Percentiles rank a stretch among this genome's conserved stretches.
Evolutionary conservation across 257 asterid species (phyloP).

Genomic region (Orobanche coerulescens): DNA sequence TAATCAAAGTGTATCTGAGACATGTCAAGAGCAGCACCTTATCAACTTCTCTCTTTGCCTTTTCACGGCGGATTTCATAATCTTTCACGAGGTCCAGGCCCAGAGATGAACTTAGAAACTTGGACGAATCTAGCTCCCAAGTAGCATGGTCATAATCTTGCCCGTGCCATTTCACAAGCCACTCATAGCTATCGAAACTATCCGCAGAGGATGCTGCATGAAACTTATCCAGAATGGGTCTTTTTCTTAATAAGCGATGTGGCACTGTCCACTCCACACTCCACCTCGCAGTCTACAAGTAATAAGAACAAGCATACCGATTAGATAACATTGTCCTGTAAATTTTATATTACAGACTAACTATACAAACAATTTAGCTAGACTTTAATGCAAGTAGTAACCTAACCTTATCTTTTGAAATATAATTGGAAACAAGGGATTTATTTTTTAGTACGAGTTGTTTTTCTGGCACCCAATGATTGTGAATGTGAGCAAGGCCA

Average conservation of each 20-base stretch:
- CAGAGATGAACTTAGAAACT: constrained; percentile 34
- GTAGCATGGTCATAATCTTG: constrained; percentile 55
- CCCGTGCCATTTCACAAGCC: constrained; percentile 74
- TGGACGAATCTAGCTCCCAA: constrained; percentile 59
- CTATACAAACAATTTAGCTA: not conserved
- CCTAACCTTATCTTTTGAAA: constrained; percentile 39
- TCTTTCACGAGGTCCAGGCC: constrained; percentile 39
- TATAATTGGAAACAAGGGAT: constrained; percentile 34
- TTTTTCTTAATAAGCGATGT: constrained; percentile 49
- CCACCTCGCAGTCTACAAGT: constrained; percentile 44
- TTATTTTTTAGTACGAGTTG: constrained; percentile 41
- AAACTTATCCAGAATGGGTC: constrained; percentile 33
- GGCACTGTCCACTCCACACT: constrained; percentile 58
- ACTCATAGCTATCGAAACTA: constrained; percentile 40
- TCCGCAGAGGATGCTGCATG: constrained; percentile 26
- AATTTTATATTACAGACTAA: not conserved
- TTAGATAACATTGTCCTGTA: not conserved
- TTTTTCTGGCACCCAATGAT: constrained; percentile 59
- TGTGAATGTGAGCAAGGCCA: constrained; percentile 75
- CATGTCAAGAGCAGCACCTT: constrained; percentile 32
- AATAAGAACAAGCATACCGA: constrained; percentile 8
- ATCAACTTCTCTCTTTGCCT: constrained; percentile 30
- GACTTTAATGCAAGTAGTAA: not conserved
- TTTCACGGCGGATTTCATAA: constrained; percentile 40
- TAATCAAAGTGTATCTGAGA: constrained; percentile 10